Evolutionary conservation across 2,329 filamentous ascomycete species (phyloP).

Genomic region (Microdochium trichocladiopsis): DNA sequence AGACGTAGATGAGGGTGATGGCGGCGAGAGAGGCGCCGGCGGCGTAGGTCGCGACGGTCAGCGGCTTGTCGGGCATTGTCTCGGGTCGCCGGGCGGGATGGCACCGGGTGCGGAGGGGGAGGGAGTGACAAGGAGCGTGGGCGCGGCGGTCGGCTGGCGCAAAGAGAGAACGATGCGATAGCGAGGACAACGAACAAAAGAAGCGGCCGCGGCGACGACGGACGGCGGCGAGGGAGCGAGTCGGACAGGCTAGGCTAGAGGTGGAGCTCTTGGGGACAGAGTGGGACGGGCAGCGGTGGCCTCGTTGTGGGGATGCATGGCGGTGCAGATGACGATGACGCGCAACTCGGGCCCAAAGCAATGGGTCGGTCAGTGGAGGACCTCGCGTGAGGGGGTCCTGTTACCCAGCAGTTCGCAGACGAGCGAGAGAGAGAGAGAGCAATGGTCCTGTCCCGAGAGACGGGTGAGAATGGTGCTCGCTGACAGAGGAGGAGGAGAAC

Average conservation of each 20-base stretch:
- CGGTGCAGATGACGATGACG: neutral
- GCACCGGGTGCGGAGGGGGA: neutral
- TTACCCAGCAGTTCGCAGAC: too few relatives aligned
- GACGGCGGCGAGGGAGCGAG: neutral
- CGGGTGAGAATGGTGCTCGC: too few relatives aligned
- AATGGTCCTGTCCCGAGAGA: too few relatives aligned
- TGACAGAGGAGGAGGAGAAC: too few relatives aligned
- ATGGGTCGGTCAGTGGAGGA: too few relatives aligned
- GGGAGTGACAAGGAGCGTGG: neutral
- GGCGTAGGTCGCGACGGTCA: conserved; percentile 85
- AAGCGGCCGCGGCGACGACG: neutral
- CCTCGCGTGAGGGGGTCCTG: too few relatives aligned
- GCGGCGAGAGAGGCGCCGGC: conserved; percentile 92
- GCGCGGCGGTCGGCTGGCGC: neutral
- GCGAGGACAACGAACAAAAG: neutral
- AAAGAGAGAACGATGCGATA: neutral
- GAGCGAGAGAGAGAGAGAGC: too few relatives aligned
- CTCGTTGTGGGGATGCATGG: neutral
- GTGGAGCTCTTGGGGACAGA: neutral
- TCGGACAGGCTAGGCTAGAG: neutral
- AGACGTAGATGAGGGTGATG: conserved; percentile 92
- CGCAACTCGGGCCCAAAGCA: too few relatives aligned
- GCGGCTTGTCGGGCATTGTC: conserved; percentile 72
- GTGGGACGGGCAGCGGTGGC: neutral
- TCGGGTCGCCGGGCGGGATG: conserved; percentile 1